Evolutionary conservation across 495 filamentous ascomycete species (phyloP), one percentile per base, ranked within the genome.

Genomic region (Paragyromitra xinjiangensis): DNA sequence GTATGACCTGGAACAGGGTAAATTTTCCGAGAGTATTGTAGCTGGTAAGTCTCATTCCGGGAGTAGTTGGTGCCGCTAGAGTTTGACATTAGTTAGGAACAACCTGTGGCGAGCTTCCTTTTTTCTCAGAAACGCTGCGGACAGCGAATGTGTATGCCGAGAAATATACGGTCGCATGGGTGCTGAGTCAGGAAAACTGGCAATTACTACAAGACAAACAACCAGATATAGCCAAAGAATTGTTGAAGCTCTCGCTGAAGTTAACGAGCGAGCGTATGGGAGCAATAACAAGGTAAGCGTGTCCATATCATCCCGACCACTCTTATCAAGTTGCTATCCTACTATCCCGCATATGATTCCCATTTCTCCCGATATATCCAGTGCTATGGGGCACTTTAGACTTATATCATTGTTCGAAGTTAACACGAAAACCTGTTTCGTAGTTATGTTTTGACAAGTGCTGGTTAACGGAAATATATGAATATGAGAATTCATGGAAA

Each of bases 71-170:
- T 24, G 26, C 14, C 19, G n/a, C 0, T 1, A 59, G 12, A 22
- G 39, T 44, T 64, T 76, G 29, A 70, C 12, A 22, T n/a, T 14
- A n/a, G 51, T 9, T 42, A 80, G 78, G 95, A 26, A 94, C 95
- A 29, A 97, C 95, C 9, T 98, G 95, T 81, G 95, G 95, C 34
- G 95, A 99, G 84, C 84, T 98, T 66, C 95, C 95, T 0, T 99
- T 99, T 85, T 99, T 99, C 84, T 92, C 91, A 16, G 92, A 93
- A 80, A 97, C 94, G 0, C 87, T 89, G 37, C 88, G 95, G 48
- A 98, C 94, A 6, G 93, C 93, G 19, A 97, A 93, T 1, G 94
- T 97, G 29, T 86, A 89, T 68, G 91, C 92, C 0, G 94, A 98
- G 81, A 89, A 91, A 61, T 89, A 94, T 76, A 91, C 90, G 70